Evolutionary conservation across 441 rosid genomes (phyloP).

Genomic region (Jatropha multifida): DNA sequence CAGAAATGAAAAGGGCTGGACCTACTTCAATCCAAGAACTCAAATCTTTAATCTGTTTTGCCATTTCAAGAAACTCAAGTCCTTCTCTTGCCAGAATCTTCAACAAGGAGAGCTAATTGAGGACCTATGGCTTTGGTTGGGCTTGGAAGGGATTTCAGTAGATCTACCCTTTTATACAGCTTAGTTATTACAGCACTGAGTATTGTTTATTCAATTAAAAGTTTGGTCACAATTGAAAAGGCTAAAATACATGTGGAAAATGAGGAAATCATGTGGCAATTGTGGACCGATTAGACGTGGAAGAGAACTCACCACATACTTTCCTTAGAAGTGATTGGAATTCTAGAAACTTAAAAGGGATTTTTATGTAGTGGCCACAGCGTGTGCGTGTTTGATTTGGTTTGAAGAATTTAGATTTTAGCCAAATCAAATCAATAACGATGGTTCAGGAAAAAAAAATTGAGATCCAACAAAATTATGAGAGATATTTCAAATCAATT

Average conservation of each 20-base stretch:
- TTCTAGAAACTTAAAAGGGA: neutral
- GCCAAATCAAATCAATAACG: no score
- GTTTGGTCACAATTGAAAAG: neutral
- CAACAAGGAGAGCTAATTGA: neutral
- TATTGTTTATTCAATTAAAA: neutral
- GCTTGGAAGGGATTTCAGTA: neutral
- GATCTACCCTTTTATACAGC: neutral
- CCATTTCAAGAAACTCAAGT: constrained; percentile 25
- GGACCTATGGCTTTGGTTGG: neutral
- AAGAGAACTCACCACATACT: neutral
- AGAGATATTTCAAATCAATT: no score
- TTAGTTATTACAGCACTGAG: neutral
- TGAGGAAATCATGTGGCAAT: neutral
- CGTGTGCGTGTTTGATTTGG: no score
- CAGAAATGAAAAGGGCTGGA: constrained; percentile 31
- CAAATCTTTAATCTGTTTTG: constrained; percentile 21
- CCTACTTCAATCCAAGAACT: constrained; percentile 39
- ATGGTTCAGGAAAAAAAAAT: no score
- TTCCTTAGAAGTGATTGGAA: neutral
- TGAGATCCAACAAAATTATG: no score
- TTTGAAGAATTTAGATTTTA: no score
- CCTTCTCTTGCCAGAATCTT: neutral
- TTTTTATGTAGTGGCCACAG: neutral
- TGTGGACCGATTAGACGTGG: neutral
- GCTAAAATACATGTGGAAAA: neutral